Evolutionary conservation across 2,329 filamentous ascomycete genomes (phyloP).

Genomic region (Dothistroma pini): DNA sequence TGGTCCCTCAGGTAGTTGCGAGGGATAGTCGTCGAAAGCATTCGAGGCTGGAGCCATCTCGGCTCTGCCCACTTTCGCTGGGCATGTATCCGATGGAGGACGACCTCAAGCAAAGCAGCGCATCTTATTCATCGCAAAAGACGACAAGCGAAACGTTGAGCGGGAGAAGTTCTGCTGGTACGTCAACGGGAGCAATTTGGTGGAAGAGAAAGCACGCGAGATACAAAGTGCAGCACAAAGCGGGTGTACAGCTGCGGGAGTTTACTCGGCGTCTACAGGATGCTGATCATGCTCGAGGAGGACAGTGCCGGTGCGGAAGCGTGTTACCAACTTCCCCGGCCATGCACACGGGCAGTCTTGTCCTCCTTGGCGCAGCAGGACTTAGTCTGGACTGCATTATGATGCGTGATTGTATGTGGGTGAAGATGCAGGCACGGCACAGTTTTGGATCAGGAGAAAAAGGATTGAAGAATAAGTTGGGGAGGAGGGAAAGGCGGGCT

Average conservation of each 20-base stretch:
- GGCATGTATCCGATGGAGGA: neutral
- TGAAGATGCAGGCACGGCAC: neutral
- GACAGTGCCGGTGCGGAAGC: neutral
- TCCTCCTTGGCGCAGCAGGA: neutral
- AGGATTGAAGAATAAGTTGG: neutral
- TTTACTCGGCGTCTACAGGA: neutral
- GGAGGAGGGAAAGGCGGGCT: neutral
- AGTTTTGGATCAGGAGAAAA: neutral
- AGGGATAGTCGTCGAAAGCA: neutral
- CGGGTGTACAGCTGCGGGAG: neutral
- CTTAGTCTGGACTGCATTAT: neutral
- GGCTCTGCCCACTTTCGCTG: neutral
- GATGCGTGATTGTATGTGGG: neutral
- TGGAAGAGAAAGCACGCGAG: neutral
- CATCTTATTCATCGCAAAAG: neutral
- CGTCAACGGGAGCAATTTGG: neutral
- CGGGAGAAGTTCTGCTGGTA: neutral
- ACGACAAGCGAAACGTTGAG: neutral
- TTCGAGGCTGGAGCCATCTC: neutral
- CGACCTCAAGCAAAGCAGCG: neutral
- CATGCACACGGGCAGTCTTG: neutral
- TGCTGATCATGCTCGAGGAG: neutral
- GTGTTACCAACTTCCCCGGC: neutral
- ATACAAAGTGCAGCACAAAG: neutral
- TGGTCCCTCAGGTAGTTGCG: constrained; percentile 1